These are phyloP conservation scores for Metschnikowia cerradonensis DNA, from an alignment of 805 yeast genomes.

Conservation along the genomic window DNA sequence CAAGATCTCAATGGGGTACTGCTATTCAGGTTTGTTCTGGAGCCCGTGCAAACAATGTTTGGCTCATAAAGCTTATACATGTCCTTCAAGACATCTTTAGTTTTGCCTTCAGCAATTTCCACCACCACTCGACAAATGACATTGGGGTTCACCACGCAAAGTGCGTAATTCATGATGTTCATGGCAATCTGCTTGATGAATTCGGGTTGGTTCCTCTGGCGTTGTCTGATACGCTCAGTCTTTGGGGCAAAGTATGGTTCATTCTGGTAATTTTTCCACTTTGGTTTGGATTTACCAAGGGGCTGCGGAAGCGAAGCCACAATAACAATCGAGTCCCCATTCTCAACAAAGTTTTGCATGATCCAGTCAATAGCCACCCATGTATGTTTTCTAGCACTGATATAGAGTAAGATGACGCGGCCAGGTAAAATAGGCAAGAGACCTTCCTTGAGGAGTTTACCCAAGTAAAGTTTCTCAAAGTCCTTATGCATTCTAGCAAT, in stretches of 20 bases:
- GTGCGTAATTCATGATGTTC: constrained; percentile 50
- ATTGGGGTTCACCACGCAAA: constrained; percentile 44
- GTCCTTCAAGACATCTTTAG: constrained; percentile 54
- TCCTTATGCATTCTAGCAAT: constrained; percentile 44
- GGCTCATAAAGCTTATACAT: constrained; percentile 62
- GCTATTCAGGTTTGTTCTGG: constrained; percentile 42
- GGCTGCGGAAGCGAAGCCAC: constrained; percentile 46
- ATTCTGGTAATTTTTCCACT: constrained; percentile 11
- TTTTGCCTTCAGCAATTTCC: constrained; percentile 57
- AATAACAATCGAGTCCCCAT: constrained; percentile 66
- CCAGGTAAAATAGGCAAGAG: constrained; percentile 42
- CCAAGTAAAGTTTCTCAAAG: constrained; percentile 45
- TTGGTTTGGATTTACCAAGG: constrained; percentile 7
- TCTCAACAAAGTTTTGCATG: constrained; percentile 47
- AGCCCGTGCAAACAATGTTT: constrained; percentile 50
- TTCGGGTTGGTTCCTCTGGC: constrained; percentile 44
- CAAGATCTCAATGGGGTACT: constrained; percentile 56
- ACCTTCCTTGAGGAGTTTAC: constrained; percentile 26
- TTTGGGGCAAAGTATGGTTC: constrained; percentile 19
- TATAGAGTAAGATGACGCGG: constrained; percentile 57
- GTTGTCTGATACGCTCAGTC: constrained; percentile 30
- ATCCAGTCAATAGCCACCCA: constrained; percentile 83
- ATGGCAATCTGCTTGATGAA: constrained; percentile 42
- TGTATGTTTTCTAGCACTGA: constrained; percentile 69
- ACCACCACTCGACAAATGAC: constrained; percentile 50